Percentiles rank a stretch among this genome's conserved stretches.
Evolutionary conservation across 352 stramenopile species (phyloP).

Genomic region (Phytophthora pinifolia): DNA sequence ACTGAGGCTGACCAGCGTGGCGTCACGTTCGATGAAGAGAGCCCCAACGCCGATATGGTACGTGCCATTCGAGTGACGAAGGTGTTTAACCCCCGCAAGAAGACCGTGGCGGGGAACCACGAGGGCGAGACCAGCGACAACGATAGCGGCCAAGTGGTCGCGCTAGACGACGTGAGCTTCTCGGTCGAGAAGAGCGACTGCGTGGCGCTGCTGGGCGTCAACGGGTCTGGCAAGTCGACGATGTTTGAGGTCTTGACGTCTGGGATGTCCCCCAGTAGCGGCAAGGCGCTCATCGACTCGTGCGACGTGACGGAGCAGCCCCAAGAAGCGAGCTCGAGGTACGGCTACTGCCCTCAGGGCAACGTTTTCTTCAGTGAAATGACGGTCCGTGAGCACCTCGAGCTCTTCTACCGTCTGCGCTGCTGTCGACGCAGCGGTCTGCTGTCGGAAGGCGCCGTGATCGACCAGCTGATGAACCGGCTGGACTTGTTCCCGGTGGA

Average conservation of each 20-base stretch:
- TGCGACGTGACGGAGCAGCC: constrained; percentile 62
- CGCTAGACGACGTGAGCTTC: constrained; percentile 78
- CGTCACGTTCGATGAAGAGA: constrained; percentile 30
- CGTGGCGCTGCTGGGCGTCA: constrained; percentile 93
- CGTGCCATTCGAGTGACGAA: constrained; percentile 54
- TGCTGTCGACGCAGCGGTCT: constrained; percentile 29
- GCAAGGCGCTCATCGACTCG: constrained; percentile 53
- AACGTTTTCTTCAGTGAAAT: constrained; percentile 79
- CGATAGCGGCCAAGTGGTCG: constrained; percentile 58
- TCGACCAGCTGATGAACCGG: constrained; percentile 48
- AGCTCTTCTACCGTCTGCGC: constrained; percentile 68
- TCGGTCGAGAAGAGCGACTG: constrained; percentile 86
- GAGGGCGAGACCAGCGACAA: constrained; percentile 22
- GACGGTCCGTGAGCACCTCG: constrained; percentile 71
- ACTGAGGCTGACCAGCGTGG: constrained; percentile 26
- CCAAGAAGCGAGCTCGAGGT: constrained; percentile 49
- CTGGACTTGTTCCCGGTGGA: constrained; percentile 70
- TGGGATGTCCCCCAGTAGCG: constrained; percentile 74
- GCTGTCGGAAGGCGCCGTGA: constrained; percentile 27
- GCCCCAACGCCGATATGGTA: constrained; percentile 40
- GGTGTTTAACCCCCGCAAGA: constrained; percentile 51
- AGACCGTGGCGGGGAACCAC: constrained; percentile 5
- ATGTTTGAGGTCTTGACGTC: constrained; percentile 96
- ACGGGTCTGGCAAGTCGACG: constrained; percentile 97
- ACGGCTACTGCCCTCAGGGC: constrained; percentile 81